These are phyloP conservation scores for Nepenthes gracilis DNA, from an alignment of 148 eudicot species.

Conservation along the genomic window DNA sequence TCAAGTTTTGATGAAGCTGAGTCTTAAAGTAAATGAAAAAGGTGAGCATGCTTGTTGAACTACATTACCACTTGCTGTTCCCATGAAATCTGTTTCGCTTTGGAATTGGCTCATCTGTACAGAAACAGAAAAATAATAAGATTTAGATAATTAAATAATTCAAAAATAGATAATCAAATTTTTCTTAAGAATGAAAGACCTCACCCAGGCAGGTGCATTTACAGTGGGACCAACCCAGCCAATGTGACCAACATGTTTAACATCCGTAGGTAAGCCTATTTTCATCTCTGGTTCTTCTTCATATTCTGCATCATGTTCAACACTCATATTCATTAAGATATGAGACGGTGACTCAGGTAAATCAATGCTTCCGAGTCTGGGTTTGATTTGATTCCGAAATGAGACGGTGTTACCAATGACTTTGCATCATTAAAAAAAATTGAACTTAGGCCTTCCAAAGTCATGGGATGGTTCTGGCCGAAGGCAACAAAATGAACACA, in stretches of 20 bases:
- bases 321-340: neutral
- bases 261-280: conserved; percentile 41
- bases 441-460: too few species aligned
- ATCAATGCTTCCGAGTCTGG: too few species aligned
- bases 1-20: too few species aligned
- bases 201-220: conserved; percentile 38
- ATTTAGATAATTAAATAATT: neutral
- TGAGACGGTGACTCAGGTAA: too few species aligned
- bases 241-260: conserved; percentile 45
- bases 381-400: too few species aligned
- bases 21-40: too few species aligned
- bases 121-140: neutral
- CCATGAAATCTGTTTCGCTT: conserved; percentile 9
- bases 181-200: neutral
- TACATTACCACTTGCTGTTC: conserved; percentile 10
- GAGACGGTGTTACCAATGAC: too few species aligned
- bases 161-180: neutral
- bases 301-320: conserved; percentile 16
- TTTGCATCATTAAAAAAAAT: too few species aligned
- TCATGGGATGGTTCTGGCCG: too few species aligned
- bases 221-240: conserved; percentile 51
- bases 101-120: conserved; percentile 23
- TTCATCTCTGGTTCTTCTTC: conserved; percentile 31
- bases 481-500: too few species aligned
- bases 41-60: too few species aligned